Base-by-base conservation (phyloP, 2,329 filamentous ascomycete species). In the Fusarium metavorans region DNA sequence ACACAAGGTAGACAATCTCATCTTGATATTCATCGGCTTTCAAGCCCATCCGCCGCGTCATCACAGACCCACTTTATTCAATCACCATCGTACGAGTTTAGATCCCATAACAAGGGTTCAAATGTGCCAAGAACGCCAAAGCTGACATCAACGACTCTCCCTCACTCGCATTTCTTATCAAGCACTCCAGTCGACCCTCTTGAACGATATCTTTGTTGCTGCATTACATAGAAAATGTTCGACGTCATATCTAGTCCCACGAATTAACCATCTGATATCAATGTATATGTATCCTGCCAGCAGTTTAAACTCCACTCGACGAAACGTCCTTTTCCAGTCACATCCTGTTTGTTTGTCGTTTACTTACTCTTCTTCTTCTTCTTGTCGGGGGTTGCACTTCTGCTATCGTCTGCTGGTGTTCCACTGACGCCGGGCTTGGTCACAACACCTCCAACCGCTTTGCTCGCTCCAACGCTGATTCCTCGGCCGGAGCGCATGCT, bases 391-490 rank as follows among this genome's bases (percentile, higher is more conserved):
- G 30, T 69, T 30, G 50, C 73, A 9, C 66, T 58, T 37, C 60
- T 71, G n/a, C 57, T 67, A n/a, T 66, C 70, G 11, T 78, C 75
- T n/a, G 65, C 73, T 11, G 68, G 62, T 5, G 58, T 77, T 45
- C 69, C 43, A 65, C 77, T 41, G 52, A 73, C 66, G 67, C 78
- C 72, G 70, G 77, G 52, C 66, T 64, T 77, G 32, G 83, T 85
- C 48, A 85, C 80, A 1, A 85, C 78, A 6, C 82, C 80, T 2
- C 79, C 80, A 11, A 78, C 79, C 2, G 81, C 81, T 67, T 80
- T 84, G 30, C 84, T 81, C 7, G 81, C 78, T 9, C 82, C 84
- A 37, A 87, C 79, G 35, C 78, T 83, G 66, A 87, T 87, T 4
- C 84, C 84, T 39, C 82, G 80, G 5, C 82, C 81, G 9, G 80